A percentile compares a stretch with the other conserved stretches of the same genome.
Conservation (phyloP, 1,139 yeast genomes). For the Magnusiomyces starmeri region DNA sequence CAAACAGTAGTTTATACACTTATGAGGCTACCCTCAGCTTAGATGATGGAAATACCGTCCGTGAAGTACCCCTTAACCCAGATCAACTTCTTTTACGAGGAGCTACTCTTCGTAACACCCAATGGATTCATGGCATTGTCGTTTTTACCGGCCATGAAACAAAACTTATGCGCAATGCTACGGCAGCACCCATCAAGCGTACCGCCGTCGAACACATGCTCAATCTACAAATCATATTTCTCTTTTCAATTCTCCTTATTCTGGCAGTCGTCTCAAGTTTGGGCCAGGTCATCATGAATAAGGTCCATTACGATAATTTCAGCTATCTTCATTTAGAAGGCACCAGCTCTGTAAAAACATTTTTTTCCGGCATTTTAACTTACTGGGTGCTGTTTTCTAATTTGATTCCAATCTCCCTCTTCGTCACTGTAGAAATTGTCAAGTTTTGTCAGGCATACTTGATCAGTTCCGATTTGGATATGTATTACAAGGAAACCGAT, state of each 20-base stretch:
- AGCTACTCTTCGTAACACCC: constrained; percentile 89
- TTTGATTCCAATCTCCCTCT: constrained; percentile 80
- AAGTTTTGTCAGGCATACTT: constrained; percentile 91
- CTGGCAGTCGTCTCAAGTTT: constrained; percentile 73
- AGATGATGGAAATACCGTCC: constrained; percentile 35
- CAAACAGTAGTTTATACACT: constrained; percentile 89
- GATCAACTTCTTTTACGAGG: constrained; percentile 91
- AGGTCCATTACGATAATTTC: constrained; percentile 46
- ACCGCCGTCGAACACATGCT: constrained; percentile 96
- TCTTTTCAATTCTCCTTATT: constrained; percentile 70
- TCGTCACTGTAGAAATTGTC: constrained; percentile 92
- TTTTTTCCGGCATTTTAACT: constrained; percentile 81
- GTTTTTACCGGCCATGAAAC: constrained; percentile 98
- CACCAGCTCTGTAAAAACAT: constrained; percentile 58
- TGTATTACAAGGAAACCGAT: constrained; percentile 80
- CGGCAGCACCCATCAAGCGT: constrained; percentile 94
- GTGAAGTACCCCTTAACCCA: constrained; percentile 65
- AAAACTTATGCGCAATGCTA: constrained; percentile 95
- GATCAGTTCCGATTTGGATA: constrained; percentile 89
- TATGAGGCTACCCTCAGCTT: constrained; percentile 83
- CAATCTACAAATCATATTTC: constrained; percentile 81
- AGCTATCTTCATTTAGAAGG: constrained; percentile 65
- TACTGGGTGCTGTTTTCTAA: constrained; percentile 95
- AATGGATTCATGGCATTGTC: constrained; percentile 91
- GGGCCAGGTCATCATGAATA: constrained; percentile 75